These are phyloP conservation scores for Penicillium sclerotigenum DNA, from an alignment of 2,329 filamentous ascomycete species.

Conservation along the genomic window DNA sequence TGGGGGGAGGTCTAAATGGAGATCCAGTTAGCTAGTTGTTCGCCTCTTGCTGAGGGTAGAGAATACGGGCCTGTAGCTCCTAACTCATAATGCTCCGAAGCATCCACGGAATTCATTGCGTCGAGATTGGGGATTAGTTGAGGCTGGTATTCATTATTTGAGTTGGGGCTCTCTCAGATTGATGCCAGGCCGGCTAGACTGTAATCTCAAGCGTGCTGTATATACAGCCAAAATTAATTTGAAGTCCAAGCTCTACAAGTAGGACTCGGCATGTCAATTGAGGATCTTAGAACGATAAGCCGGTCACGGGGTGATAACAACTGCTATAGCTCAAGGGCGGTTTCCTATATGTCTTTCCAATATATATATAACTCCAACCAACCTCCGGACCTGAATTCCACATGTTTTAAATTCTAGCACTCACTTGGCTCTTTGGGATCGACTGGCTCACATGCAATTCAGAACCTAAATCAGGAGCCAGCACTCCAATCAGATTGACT, in stretches of 20 bases:
- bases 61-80: slow-evolving; percentile 42
- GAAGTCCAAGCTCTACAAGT: neutral
- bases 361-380: neutral
- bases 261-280: neutral
- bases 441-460: neutral
- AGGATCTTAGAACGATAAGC: slow-evolving; percentile 7
- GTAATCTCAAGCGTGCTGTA: neutral
- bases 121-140: slow-evolving; percentile 4
- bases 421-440: neutral
- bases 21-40: neutral
- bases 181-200: neutral
- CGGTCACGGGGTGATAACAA: slow-evolving; percentile 11
- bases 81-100: slow-evolving; percentile 54
- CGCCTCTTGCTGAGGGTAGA: slow-evolving; percentile 6
- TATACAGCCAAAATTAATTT: neutral
- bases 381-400: neutral
- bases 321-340: neutral
- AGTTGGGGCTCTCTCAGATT: neutral
- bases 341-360: neutral
- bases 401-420: neutral
- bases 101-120: slow-evolving; percentile 65
- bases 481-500: neutral
- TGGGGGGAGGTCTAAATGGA: slow-evolving; percentile 55
- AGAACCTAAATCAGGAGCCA: neutral
- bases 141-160: slow-evolving; percentile 18